Evolutionary conservation across 2,329 filamentous ascomycete species (phyloP).

Genomic region (Fusarium sp.): DNA sequence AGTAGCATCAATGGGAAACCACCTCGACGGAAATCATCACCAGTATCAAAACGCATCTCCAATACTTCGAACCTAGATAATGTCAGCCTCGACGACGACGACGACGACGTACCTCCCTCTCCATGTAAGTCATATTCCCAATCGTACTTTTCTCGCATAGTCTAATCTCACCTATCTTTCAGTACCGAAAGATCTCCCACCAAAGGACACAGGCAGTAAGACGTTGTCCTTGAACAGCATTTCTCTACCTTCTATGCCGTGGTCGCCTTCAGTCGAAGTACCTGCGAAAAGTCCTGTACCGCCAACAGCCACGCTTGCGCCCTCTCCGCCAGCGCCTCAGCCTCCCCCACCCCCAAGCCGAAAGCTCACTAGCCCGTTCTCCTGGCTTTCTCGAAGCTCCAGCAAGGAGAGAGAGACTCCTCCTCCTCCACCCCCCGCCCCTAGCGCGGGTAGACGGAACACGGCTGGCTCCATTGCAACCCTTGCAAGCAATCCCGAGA

Average conservation of each 20-base stretch:
- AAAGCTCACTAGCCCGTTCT: conserved; percentile 88
- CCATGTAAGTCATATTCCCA: conserved; percentile 45
- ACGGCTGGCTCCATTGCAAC: conserved; percentile 85
- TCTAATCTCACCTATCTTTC: conserved; percentile 32
- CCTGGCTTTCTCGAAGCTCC: conserved; percentile 80
- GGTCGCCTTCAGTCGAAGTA: conserved; percentile 69
- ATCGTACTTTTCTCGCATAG: not conserved
- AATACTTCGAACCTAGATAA: conserved; percentile 64
- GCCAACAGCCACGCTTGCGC: conserved; percentile 48
- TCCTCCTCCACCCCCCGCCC: conserved; percentile 66
- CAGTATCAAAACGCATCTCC: conserved; percentile 58
- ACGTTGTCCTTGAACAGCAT: conserved; percentile 75
- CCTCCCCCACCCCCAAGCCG: conserved; percentile 59
- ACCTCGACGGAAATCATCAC: conserved; percentile 51
- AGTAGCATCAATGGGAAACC: conserved; percentile 31
- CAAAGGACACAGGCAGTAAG: conserved; percentile 60
- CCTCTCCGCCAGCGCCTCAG: conserved; percentile 48
- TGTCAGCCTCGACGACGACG: conserved; percentile 70
- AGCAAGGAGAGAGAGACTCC: conserved; percentile 65
- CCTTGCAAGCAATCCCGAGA: conserved; percentile 81
- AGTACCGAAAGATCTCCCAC: conserved; percentile 50
- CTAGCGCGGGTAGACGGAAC: conserved; percentile 67
- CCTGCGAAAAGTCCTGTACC: conserved; percentile 58
- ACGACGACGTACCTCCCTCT: conserved; percentile 49
- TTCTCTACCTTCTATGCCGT: conserved; percentile 77